A percentile compares a stretch with the other conserved stretches of the same genome.
These are phyloP conservation scores for Cercophora sp. DNA, from an alignment of 495 filamentous ascomycete species.

Conservation along the genomic window DNA sequence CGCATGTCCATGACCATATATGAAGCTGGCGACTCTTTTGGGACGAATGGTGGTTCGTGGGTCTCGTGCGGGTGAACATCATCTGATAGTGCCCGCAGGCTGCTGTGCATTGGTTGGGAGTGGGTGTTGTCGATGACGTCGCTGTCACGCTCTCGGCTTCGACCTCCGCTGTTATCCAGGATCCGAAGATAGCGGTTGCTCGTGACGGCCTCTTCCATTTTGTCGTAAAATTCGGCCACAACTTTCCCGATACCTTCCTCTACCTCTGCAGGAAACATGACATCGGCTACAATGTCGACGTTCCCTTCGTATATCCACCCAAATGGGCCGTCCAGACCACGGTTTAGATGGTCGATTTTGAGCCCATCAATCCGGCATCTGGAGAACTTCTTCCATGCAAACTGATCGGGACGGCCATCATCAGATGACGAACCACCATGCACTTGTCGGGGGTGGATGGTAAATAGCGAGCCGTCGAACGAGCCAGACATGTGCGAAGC, in stretches of 20 bases:
- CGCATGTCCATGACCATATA: constrained; percentile 87
- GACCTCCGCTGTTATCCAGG: constrained; percentile 32
- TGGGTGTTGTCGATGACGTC: constrained; percentile 24
- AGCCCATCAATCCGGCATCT: constrained; percentile 87
- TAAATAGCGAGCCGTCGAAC: constrained; percentile 93
- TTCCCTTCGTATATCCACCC: constrained; percentile 96
- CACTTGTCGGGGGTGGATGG: constrained; percentile 88
- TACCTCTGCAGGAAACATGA: constrained; percentile 83
- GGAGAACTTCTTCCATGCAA: constrained; percentile 87
- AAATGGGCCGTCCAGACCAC: constrained; percentile 89
- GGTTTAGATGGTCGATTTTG: constrained; percentile 93
- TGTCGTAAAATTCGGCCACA: constrained; percentile 90
- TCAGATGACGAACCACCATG: constrained; percentile 57
- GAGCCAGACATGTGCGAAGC: constrained; percentile 95
- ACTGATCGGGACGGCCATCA: constrained; percentile 41
- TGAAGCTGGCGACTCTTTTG: background rate
- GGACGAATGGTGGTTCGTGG: background rate
- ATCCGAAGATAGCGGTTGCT: constrained; percentile 58
- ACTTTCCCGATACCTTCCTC: constrained; percentile 87
- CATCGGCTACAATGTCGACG: constrained; percentile 93
- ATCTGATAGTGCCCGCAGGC: background rate
- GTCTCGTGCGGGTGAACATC: background rate
- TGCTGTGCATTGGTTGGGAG: constrained; percentile 8
- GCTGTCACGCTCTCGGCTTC: constrained; percentile 22
- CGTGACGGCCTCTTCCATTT: constrained; percentile 85